A percentile compares a stretch with the other conserved stretches of the same genome.
phyloP scores from a whole-genome alignment of 371 early-diverging fungal genomes.

The Lichtheimia ornata region DNA sequence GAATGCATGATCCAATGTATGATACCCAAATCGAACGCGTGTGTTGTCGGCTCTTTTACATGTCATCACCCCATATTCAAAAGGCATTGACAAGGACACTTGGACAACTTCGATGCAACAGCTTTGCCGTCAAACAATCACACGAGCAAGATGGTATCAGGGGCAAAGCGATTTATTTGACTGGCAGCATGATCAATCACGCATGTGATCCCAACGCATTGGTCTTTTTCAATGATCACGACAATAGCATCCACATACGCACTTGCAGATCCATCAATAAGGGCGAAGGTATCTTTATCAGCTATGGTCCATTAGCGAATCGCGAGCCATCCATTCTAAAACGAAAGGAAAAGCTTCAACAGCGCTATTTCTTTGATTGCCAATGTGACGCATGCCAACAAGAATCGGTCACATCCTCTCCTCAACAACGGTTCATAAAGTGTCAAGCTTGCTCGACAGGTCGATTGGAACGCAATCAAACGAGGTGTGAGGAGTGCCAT shows the following conservation, averaged over 20 bases:
- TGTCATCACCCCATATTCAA: neutral
- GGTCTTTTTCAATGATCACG: conserved; percentile 21
- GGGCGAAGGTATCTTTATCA: conserved; percentile 17
- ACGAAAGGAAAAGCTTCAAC: conserved; percentile 16
- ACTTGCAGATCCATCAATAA: conserved; percentile 4
- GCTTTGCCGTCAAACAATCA: conserved; percentile 14
- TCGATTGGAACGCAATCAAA: neutral
- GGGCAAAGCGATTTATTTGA: conserved; percentile 32
- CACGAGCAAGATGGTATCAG: neutral
- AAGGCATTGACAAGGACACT: conserved; percentile 17
- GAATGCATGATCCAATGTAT: neutral
- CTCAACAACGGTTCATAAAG: conserved; percentile 10
- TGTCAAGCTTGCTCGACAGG: neutral
- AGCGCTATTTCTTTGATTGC: conserved; percentile 35
- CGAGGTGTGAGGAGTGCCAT: neutral
- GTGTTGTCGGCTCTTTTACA: conserved; percentile 6
- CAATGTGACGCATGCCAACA: conserved; percentile 23
- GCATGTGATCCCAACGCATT: conserved; percentile 33
- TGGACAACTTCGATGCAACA: conserved; percentile 36
- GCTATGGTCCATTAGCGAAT: conserved; percentile 35
- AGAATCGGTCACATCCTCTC: too few relatives aligned
- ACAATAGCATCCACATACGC: conserved; percentile 8
- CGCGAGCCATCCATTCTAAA: neutral
- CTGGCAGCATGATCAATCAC: conserved; percentile 37
- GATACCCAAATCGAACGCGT: neutral